Evolutionary conservation across 441 rosid genomes (phyloP), one percentile per base, ranked within the genome.

Genomic region (Populus hybrid): DNA sequence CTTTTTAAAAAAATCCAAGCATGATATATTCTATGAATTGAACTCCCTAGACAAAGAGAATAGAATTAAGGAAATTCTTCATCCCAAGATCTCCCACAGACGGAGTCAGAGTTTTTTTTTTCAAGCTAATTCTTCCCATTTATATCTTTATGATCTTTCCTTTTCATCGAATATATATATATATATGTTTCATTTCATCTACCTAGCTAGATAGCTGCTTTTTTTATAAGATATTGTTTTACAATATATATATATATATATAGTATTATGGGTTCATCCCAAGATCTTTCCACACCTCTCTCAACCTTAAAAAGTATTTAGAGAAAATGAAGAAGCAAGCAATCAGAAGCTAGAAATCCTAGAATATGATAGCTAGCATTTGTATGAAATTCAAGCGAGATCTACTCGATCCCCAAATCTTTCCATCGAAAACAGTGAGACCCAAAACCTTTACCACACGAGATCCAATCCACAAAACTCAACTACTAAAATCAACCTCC

Each of bases 401-500:
- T 88, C 90, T 87, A 72, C 64, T 73, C 50, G 50, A 40, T 40
- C 72, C 74, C 76, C 26, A 53, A 80, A 80, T 66, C 78, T 81
- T 80, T 64, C 85, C 83, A 77, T 92, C 85, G 93, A 90, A 84
- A 90, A 68, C 71, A 84, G 87, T 78, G 83, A 89, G 82, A 82
- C 73, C 28, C 65, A 9, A 64, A 79, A 78, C 81, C 84, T 86
- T 82, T 70, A 70, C 84, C 83, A 88, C 94, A 86, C 95, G 90
- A 88, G 97, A 91, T 91, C 97, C 97, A 89, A 92, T 88, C 87
- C 82, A 75, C 74, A 80, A 61, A 61, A 50, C 20, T 78, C 61
- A 35, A 40, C 65, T 20, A n/a, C 73, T 40, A 23, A 63, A 74
- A 68, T 68, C 76, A 66, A 29, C 42, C 79, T 63, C 26, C 74